Base-by-base conservation (phyloP, 306 rosid species). In the Prinsepia uniflora region DNA sequence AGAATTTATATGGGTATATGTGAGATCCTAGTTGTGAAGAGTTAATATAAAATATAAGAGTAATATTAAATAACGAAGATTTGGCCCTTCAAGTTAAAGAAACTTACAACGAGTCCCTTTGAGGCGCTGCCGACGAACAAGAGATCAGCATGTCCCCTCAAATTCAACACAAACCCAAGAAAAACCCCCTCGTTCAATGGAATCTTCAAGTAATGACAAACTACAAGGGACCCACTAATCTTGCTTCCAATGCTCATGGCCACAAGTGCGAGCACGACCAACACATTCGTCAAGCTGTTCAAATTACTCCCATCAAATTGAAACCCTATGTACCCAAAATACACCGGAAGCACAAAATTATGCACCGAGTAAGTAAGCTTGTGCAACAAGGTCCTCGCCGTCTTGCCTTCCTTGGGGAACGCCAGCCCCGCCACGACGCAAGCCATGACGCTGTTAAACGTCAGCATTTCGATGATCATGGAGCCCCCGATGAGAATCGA, bases 111-210 rank as follows among this genome's bases (percentile, higher is more conserved):
- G 1, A 83, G 17, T 19, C 52, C 10, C 53, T 84, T 90, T 12
- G 95, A 82, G 41, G 96, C 73, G 11, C 81, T 78, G 56, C 97
- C 97, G 3, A 94, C 63, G 78, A 94, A 86, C 12, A 94, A 60
- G 39, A 94, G 81, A 82, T 94, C 98, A n/a, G 95, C 96, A 83
- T 94, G 89, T 5, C 97, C 98, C 76, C 89, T 90, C 55, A 92
- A 78, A 80, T 89, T 94, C 79, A 94, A 75, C 12, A 85, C 66
- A 76, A 94, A 90, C 42, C 96, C 92, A 44, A 94, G 81, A 45
- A 94, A 86, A 65, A 90, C 79, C 1, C 88, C 96, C 73, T 94
- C 90, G 63, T 83, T 83, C 7, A 79, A 43, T 13, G 98, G 96
- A 47, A 90, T 89, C 12, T 80, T 70, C 77, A 94, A 83, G 81